Evolutionary conservation across 345 rosid genomes (phyloP), one percentile per base, ranked within the genome.

Genomic region (Kernera saxatilis): DNA sequence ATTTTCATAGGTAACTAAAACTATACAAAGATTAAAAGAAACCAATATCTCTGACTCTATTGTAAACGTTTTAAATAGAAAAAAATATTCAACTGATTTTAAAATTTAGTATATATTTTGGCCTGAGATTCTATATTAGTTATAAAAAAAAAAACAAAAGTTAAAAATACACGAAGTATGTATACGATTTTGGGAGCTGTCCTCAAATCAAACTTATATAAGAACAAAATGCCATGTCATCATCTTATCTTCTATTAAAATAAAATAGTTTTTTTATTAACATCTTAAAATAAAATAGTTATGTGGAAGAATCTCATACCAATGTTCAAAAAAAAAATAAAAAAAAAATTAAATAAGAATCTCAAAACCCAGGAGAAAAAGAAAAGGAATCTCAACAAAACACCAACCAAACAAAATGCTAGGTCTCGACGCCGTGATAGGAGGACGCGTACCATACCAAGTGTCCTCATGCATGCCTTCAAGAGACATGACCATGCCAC

Each of bases 391-490:
- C 65, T 40, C 9, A n/a, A n/a, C n/a, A 0, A 45, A 64, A 53
- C 4, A n/a, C 10, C 19, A 59, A 49, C 68, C 45, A 67, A 17
- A 67, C 53, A 64, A 72, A 33, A 53, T 55, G 65, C 30, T 64
- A 13, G 71, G 77, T 64, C 35, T 64, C 41, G 65, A 72, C 49
- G 65, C 64, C 58, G 77, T 64, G 30, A 6, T 15, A 59, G 33
- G 63, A 51, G 40, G 79, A 69, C 79, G 59, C 79, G 75, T 75
- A 63, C 51, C 67, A 69, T n/a, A 29, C 64, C 71, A 76, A 76
- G 65, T 76, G 79, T 76, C 79, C 15, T 39, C 59, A 5, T 63
- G 79, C 79, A 69, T 76, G 79, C 54, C 70, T 69, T 62, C 70
- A 2, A 26, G 45, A 69, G 59, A 76, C 53, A 29, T 27, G 35